Conservation (phyloP, 2,329 filamentous ascomycete genomes). For the Macrophomina pseudophaseolina region DNA sequence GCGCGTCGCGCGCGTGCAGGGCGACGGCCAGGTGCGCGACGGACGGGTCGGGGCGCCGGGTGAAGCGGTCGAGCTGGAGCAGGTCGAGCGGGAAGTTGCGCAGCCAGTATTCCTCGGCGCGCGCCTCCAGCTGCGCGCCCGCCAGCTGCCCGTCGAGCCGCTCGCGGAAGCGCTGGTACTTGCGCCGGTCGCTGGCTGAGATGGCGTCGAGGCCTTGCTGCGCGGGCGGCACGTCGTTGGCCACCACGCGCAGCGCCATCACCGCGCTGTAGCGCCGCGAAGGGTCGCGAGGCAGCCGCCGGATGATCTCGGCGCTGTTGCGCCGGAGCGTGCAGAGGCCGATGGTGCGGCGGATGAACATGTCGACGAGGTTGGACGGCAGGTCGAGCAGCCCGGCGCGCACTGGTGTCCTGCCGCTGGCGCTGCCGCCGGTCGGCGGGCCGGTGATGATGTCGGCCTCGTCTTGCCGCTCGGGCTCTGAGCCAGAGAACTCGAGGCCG, state of each 20-base stretch:
- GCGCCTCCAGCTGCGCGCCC: neutral
- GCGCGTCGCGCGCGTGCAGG: too few species aligned
- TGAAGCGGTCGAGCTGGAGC: too few species aligned
- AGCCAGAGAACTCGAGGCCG: too few species aligned
- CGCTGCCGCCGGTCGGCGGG: too few species aligned
- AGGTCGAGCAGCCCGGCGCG: too few species aligned
- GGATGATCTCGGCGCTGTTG: neutral
- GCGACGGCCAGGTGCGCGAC: too few species aligned
- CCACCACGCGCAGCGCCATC: neutral
- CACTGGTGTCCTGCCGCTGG: too few species aligned
- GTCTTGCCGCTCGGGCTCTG: too few species aligned
- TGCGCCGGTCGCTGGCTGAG: neutral
- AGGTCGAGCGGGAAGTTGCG: too few species aligned
- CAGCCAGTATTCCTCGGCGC: neutral
- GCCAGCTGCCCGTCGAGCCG: neutral
- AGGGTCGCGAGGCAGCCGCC: neutral
- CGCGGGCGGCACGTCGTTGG: neutral
- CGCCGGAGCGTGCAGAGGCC: slow-evolving; percentile 3
- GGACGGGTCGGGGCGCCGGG: too few species aligned
- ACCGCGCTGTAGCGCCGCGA: neutral
- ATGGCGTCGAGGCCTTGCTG: neutral
- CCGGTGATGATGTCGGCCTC: too few species aligned
- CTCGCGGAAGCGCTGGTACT: neutral
- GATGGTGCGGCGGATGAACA: neutral
- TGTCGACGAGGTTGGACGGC: too few species aligned